Conservation (phyloP, 1,284 basidiomycete species). For the Apiotrichum gamsii region DNA sequence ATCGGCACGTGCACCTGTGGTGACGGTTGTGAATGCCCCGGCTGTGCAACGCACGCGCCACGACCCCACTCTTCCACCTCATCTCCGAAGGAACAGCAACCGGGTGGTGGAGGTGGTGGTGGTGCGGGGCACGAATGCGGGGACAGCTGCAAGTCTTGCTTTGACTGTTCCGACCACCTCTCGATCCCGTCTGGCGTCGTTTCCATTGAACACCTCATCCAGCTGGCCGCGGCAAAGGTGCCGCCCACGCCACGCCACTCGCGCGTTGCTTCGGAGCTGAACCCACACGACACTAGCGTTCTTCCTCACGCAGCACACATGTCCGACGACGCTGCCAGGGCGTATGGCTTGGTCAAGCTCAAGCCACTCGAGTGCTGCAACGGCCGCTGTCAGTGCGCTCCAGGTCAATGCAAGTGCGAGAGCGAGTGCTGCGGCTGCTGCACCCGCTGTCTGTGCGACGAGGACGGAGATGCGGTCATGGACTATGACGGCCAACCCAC, state of each 20-base stretch:
- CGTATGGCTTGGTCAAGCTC: conserved; percentile 39
- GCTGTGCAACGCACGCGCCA: conserved; percentile 42
- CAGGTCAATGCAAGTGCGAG: conserved; percentile 44
- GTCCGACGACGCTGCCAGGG: conserved; percentile 35
- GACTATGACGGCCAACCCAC: conserved; percentile 3
- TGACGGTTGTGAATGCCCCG: conserved; percentile 45
- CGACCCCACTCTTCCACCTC: conserved; percentile 6
- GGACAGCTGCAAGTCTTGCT: conserved; percentile 34
- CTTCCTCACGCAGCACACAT: conserved; percentile 31
- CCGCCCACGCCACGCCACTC: conserved; percentile 23
- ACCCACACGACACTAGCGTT: conserved; percentile 38
- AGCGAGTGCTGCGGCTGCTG: conserved; percentile 48
- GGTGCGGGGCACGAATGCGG: conserved; percentile 29
- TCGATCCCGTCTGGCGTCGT: conserved; percentile 42
- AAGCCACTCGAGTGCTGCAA: conserved; percentile 47
- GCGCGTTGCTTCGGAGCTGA: conserved; percentile 14
- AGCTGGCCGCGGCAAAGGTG: conserved; percentile 40
- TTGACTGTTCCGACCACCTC: conserved; percentile 40
- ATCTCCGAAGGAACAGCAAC: conserved; percentile 6
- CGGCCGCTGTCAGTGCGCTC: conserved; percentile 44
- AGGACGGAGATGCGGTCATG: conserved; percentile 30
- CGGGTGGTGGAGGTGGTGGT: no score
- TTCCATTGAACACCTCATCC: conserved; percentile 44
- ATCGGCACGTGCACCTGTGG: conserved; percentile 47
- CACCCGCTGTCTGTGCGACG: conserved; percentile 38